Base-by-base conservation (phyloP, 305 asterid species). In the Petunia hybrid region DNA sequence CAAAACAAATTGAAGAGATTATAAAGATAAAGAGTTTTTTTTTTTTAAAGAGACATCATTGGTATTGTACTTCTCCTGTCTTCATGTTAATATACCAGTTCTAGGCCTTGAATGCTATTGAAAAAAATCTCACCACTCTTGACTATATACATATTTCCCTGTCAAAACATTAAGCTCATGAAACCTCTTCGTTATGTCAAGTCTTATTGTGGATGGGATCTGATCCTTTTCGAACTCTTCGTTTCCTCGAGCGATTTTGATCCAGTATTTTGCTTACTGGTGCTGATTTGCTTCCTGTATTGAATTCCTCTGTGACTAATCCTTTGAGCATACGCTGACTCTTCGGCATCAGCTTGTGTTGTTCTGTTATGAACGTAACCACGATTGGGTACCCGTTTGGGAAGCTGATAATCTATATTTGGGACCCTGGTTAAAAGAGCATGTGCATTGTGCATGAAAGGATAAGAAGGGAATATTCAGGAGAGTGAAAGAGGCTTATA, bases 161-260 rank as follows among this genome's bases (percentile, higher is more conserved):
- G 79, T 74, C 79, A 74, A 74, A 74, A 73, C 6, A 41, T 73
- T 51, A 55, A 74, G 36, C 39, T 60, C 10, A 43, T 43, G 31
- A 22, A 22, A 22, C 31, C 31, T 22, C 31, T 22, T 22, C 31
- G 31, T 22, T 22, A 22, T 22, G 31, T 22, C 92, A 94, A n/a
- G 94, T 83, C 66, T 92, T 89, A 88, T 95, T 95, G 87, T 95
- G 99, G 84, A 95, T 95, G 42, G 99, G 99, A 79, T 95, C 96
- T 3, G 97, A 91, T 46, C 98, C 99, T 86, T 86, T 87, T 36
- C 88, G 85, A 64, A 92, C 94, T 82, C 82, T 85, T 85, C 98
- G 82, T 75, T 94, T 88, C 88, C 95, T 91, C 4, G 92, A 85
- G 61, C 77, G 80, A 79, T 87, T 84, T 6, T 89, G 88, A 83